Percentiles rank a stretch among this genome's conserved stretches.
Evolutionary conservation across 1,139 yeast species (phyloP).

Genomic region (Nakaseomyces kungkrabaensis): DNA sequence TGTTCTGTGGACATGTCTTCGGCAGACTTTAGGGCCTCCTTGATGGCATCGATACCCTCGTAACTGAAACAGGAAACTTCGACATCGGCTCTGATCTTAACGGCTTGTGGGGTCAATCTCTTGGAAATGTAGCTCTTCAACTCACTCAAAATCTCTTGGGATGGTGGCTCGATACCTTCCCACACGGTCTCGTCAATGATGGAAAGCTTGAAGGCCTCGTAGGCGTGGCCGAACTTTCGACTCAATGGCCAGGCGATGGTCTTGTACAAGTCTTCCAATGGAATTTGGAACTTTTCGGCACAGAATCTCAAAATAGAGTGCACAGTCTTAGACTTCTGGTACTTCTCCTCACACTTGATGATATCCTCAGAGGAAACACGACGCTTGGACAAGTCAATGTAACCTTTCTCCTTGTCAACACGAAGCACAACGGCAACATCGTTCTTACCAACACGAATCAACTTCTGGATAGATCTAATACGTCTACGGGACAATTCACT

Average conservation of each 20-base stretch:
- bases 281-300: conserved; percentile 88
- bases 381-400: conserved; percentile 94
- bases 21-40: conserved; percentile 77
- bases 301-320: conserved; percentile 96
- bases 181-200: conserved; percentile 87
- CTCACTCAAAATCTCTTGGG: conserved; percentile 61
- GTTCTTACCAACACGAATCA: conserved; percentile 95
- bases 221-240: conserved; percentile 91
- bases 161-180: conserved; percentile 64
- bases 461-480: conserved; percentile 92
- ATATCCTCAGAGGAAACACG: conserved; percentile 98
- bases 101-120: conserved; percentile 95
- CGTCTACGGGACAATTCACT: conserved; percentile 98
- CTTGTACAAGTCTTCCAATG: conserved; percentile 77
- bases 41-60: conserved; percentile 97
- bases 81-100: conserved; percentile 93
- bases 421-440: conserved; percentile 98
- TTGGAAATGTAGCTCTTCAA: conserved; percentile 78
- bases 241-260: conserved; percentile 96
- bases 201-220: conserved; percentile 93
- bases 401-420: conserved; percentile 97
- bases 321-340: conserved; percentile 92
- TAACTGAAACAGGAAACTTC: conserved; percentile 95
- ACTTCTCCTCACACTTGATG: conserved; percentile 93
- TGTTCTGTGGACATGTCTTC: conserved; percentile 77